Base-by-base conservation (phyloP, 2,329 filamentous ascomycete genomes). In the Tolypocladium pustulatum region DNA sequence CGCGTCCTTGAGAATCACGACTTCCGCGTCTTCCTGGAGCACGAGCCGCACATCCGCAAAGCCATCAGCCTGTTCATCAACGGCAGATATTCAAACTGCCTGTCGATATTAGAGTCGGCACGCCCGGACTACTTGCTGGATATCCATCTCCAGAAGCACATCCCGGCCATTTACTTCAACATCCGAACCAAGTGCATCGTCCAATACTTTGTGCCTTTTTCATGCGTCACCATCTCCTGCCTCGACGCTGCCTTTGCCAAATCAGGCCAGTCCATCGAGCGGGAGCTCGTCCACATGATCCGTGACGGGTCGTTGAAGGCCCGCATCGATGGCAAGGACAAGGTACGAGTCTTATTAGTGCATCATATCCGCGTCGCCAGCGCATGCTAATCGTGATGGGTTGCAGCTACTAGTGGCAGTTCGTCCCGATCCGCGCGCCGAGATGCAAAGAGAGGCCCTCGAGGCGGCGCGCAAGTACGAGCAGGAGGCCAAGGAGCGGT, bases 141-240 rank as follows among this genome's bases (percentile, higher is more conserved):
- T 68, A 77, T 96, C 25, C 88, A 96, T 71, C 81, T 99, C 8
- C 86, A 89, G 60, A 83, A 80, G 61, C 89, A 96, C 63, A 78
- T 97, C 22, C 69, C 80, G 41, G 74, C 76, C 1, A 78, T 99
- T 25, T 94, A 92, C 74, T 77, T 81, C 13, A 77, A 79, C 54
- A 91, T 99, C 65, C 85, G 94, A 60, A 89, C 82, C 67, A 97
- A 97, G 76, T 93, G 92, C 67, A 97, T 99, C 60, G 84, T 92
- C 30, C 90, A 96, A 68, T 97, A 97, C 74, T 88, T 96, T 66
- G 81, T 90, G 30, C 92, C 94, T 0, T 99, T 96, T 72, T 95
- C 88, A 49, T 87, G 87, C 64, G 91, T 97, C 61, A 92, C 89
- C 0, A 78, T 97, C 5, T 81, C 87, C 25, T 91, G 85, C 61